Conservation (phyloP, 2,329 filamentous ascomycete species). For the Fusarium albidum region DNA sequence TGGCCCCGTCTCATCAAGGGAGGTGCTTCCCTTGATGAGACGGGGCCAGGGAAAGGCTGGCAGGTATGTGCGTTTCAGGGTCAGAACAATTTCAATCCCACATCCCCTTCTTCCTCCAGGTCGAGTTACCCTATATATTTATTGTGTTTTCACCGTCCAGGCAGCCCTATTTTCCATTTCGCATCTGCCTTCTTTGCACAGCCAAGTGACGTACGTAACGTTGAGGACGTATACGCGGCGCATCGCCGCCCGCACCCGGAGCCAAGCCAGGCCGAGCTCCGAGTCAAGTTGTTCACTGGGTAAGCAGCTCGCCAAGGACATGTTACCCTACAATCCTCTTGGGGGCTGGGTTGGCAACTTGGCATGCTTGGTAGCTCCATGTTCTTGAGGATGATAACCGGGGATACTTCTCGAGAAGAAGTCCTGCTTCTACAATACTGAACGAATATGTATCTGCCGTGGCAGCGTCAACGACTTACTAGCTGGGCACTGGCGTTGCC, state of each 20-base stretch:
- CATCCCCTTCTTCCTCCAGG: background rate
- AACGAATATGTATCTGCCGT: background rate
- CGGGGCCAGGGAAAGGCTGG: conserved; percentile 1
- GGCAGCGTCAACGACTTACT: no score
- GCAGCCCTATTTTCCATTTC: conserved; percentile 18
- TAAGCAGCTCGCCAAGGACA: conserved; percentile 13
- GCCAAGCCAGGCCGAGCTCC: conserved; percentile 28
- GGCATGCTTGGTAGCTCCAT: conserved; percentile 9
- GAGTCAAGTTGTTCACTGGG: conserved; percentile 17
- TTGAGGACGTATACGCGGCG: conserved; percentile 33
- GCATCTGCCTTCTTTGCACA: conserved; percentile 12
- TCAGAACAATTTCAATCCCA: background rate
- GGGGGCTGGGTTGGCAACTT: background rate
- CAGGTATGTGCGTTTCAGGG: conserved; percentile 4
- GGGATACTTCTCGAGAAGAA: background rate
- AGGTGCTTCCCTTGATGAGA: conserved; percentile 7
- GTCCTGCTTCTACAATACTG: background rate
- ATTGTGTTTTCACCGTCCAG: conserved; percentile 8
- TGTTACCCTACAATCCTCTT: background rate
- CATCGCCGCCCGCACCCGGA: conserved; percentile 6
- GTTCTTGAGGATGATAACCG: background rate
- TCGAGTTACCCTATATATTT: no score
- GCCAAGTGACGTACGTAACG: conserved; percentile 34
- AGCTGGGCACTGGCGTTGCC: no score
- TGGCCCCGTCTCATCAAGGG: no score